phyloP scores from a whole-genome alignment of 2,329 filamentous ascomycete species.

The Parascedosporium putredinis region DNA sequence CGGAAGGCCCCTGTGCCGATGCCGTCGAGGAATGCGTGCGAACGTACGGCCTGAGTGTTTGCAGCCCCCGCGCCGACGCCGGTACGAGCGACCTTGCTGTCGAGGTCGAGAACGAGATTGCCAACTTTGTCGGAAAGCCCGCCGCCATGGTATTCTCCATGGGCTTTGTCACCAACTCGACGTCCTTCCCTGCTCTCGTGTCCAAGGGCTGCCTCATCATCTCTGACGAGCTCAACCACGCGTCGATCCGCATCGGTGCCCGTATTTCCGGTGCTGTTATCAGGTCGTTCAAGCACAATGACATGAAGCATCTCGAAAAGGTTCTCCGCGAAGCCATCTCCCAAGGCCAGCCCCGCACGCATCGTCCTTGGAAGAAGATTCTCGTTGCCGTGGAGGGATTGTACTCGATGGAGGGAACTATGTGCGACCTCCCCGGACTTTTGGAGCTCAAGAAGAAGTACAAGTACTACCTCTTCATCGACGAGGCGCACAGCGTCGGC shows the following conservation, averaged over 20 bases:
- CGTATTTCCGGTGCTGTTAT: slow-evolving; percentile 93
- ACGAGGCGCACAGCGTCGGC: slow-evolving; percentile 93
- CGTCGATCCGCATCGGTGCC: slow-evolving; percentile 90
- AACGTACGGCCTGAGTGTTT: slow-evolving; percentile 74
- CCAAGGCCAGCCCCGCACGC: slow-evolving; percentile 94
- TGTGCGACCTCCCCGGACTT: slow-evolving; percentile 92
- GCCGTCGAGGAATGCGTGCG: slow-evolving; percentile 76
- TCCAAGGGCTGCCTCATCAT: slow-evolving; percentile 90
- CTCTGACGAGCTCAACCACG: slow-evolving; percentile 95
- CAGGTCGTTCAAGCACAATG: slow-evolving; percentile 94
- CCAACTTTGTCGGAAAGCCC: slow-evolving; percentile 87
- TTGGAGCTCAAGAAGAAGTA: slow-evolving; percentile 84
- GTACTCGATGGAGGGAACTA: slow-evolving; percentile 98
- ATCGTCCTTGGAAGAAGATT: slow-evolving; percentile 99
- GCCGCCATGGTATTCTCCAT: slow-evolving; percentile 96
- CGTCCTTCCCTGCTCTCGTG: slow-evolving; percentile 82
- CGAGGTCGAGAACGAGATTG: slow-evolving; percentile 84
- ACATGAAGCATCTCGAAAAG: slow-evolving; percentile 78
- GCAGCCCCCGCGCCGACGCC: slow-evolving; percentile 71
- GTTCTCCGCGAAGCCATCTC: slow-evolving; percentile 86
- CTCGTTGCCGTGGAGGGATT: slow-evolving; percentile 90
- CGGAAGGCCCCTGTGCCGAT: slow-evolving; percentile 91
- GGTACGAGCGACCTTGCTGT: slow-evolving; percentile 80
- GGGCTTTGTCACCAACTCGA: slow-evolving; percentile 95
- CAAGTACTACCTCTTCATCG: slow-evolving; percentile 92